A percentile compares a stretch with the other conserved stretches of the same genome.
Evolutionary conservation across 345 rosid species (phyloP).

Genomic region (Citrus mangshanensis): DNA sequence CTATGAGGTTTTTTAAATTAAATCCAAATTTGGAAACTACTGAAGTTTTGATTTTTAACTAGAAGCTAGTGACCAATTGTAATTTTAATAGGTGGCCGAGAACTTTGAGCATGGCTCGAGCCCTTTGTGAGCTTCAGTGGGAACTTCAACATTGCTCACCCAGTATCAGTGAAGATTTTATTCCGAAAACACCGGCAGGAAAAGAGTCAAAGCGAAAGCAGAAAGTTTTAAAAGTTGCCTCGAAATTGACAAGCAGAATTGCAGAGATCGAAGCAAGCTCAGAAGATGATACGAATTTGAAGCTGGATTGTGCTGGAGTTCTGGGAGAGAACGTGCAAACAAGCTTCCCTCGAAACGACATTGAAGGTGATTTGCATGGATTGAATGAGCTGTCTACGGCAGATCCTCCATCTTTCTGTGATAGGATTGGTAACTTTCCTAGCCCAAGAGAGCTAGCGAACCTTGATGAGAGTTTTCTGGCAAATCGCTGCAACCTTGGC

Average conservation of each 20-base stretch:
- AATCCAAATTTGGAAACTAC: conserved; percentile 8
- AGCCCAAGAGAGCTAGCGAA: conserved; percentile 42
- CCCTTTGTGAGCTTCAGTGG: conserved; percentile 46
- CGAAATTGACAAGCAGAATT: conserved; percentile 14
- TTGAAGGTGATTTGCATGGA: neutral
- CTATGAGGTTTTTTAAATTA: neutral
- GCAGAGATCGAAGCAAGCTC: neutral
- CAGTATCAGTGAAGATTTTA: conserved; percentile 7
- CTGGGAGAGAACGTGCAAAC: neutral
- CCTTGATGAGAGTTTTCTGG: conserved; percentile 41
- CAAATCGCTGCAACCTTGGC: conserved; percentile 45
- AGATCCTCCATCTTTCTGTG: neutral
- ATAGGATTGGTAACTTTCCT: conserved; percentile 38
- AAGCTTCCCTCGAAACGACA: neutral
- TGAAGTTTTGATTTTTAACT: neutral
- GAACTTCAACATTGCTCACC: conserved; percentile 28
- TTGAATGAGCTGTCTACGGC: too few relatives aligned
- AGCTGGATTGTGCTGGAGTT: neutral
- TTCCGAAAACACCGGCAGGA: conserved; percentile 27
- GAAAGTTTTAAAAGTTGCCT: conserved; percentile 4
- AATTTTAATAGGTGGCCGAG: conserved; percentile 41
- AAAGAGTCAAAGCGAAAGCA: conserved; percentile 29
- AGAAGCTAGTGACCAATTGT: neutral
- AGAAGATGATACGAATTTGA: neutral
- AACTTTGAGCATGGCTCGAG: conserved; percentile 48